Evolutionary conservation across 441 rosid species (phyloP).

Genomic region (Adansonia grandidieri): DNA sequence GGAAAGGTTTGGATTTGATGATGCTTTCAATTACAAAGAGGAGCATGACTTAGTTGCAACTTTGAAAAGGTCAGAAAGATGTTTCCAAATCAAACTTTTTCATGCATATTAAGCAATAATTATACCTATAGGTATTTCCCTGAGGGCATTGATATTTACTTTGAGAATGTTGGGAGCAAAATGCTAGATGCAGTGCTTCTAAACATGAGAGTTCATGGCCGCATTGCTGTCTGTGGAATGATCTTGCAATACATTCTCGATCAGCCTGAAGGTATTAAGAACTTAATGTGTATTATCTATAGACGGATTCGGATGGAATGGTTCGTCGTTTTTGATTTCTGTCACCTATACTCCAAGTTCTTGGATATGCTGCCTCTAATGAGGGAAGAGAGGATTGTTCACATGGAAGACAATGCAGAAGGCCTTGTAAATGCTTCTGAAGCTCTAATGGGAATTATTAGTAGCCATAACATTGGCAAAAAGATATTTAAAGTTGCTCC

Average conservation of each 20-base stretch:
- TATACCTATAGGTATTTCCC: conserved; percentile 33
- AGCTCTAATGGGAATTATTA: conserved; percentile 38
- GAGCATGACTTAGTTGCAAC: conserved; percentile 40
- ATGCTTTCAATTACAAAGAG: conserved; percentile 45
- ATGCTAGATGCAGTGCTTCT: conserved; percentile 38
- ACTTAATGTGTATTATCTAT: not conserved
- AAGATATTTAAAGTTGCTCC: conserved; percentile 32
- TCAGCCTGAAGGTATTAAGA: conserved; percentile 28
- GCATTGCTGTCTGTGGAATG: conserved; percentile 38
- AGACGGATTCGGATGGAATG: conserved; percentile 35
- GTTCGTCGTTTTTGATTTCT: conserved; percentile 15
- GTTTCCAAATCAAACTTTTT: not conserved
- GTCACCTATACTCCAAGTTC: conserved; percentile 31
- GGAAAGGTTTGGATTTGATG: conserved; percentile 39
- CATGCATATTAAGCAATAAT: not conserved
- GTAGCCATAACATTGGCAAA: conserved; percentile 32
- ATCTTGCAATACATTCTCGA: conserved; percentile 38
- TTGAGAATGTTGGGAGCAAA: conserved; percentile 41
- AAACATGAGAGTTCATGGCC: conserved; percentile 33
- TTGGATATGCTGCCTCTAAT: conserved; percentile 37
- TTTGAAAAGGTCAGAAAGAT: conserved; percentile 36
- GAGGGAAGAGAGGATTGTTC: conserved; percentile 33
- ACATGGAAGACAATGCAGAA: conserved; percentile 33
- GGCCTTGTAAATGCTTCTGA: conserved; percentile 31
- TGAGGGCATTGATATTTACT: conserved; percentile 40